Evolutionary conservation across 345 rosid genomes (phyloP).

Genomic region (Acer campestre): DNA sequence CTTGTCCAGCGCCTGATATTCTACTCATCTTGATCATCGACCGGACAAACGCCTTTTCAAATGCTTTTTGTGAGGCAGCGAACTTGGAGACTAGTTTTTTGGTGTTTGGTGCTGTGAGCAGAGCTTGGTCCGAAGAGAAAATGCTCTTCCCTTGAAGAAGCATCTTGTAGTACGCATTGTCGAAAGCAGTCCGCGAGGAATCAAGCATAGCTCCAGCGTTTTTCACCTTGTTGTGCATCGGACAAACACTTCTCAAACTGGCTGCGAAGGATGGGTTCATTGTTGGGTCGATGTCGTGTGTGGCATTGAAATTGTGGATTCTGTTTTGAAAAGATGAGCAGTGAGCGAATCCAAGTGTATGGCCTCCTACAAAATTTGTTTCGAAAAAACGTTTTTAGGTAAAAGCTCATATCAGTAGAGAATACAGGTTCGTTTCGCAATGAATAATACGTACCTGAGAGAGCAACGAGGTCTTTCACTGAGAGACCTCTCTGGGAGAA

Average conservation of each 20-base stretch:
- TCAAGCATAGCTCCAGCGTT: conserved; percentile 70
- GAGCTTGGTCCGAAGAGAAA: conserved; percentile 82
- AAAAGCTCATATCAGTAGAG: too few relatives aligned
- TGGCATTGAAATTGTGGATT: conserved; percentile 71
- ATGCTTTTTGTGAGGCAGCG: conserved; percentile 48
- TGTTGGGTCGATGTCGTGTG: conserved; percentile 60
- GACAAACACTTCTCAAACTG: conserved; percentile 52
- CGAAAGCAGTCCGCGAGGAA: conserved; percentile 41
- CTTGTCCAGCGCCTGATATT: conserved; percentile 60
- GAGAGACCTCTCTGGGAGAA: conserved; percentile 85
- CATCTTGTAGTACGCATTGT: conserved; percentile 69
- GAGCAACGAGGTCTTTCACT: conserved; percentile 64
- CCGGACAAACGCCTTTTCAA: conserved; percentile 57
- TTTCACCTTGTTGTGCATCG: conserved; percentile 57
- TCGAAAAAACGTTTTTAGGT: too few relatives aligned
- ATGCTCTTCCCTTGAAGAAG: conserved; percentile 67
- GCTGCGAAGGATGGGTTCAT: conserved; percentile 64
- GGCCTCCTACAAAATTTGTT: conserved; percentile 54
- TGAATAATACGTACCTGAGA: conserved; percentile 48
- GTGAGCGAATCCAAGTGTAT: conserved; percentile 86
- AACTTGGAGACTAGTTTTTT: conserved; percentile 56
- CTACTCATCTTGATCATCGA: conserved; percentile 91
- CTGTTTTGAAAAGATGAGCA: conserved; percentile 86
- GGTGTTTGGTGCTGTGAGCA: conserved; percentile 50
- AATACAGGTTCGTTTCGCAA: too few relatives aligned